Evolutionary conservation across 345 rosid genomes (phyloP).

Genomic region (Lumnitzera racemosa): DNA sequence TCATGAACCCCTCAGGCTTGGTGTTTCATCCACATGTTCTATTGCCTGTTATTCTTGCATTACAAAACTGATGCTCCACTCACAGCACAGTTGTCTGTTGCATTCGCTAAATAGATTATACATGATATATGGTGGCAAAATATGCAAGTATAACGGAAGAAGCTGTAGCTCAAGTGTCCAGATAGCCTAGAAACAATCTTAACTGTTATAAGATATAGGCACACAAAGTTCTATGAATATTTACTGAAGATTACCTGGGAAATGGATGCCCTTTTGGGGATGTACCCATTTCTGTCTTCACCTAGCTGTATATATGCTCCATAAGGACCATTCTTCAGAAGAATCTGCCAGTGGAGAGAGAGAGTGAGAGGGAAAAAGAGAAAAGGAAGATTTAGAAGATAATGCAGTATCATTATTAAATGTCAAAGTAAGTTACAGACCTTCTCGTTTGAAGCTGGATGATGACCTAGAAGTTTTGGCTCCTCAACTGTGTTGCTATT

Average conservation of each 20-base stretch:
- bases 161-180: no score
- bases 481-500: conserved; percentile 44
- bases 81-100: no score
- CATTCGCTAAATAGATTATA: no score
- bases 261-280: conserved; percentile 70
- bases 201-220: no score
- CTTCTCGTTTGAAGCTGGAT: conserved; percentile 81
- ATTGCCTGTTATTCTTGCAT: no score
- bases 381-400: neutral
- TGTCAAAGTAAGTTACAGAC: conserved; percentile 26
- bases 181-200: no score
- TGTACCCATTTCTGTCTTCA: conserved; percentile 65
- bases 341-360: conserved; percentile 35
- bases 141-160: no score
- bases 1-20: no score
- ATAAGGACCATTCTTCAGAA: conserved; percentile 89
- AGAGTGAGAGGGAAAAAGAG: neutral
- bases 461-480: conserved; percentile 78
- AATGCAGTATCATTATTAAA: neutral
- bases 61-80: no score
- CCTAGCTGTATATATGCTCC: conserved; percentile 93
- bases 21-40: no score
- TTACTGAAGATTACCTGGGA: conserved; percentile 44
- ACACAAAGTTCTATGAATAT: no score
- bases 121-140: no score